phyloP scores from a whole-genome alignment of 768 basidiomycete genomes.

The Rhodosporidiobolus sp. region DNA sequence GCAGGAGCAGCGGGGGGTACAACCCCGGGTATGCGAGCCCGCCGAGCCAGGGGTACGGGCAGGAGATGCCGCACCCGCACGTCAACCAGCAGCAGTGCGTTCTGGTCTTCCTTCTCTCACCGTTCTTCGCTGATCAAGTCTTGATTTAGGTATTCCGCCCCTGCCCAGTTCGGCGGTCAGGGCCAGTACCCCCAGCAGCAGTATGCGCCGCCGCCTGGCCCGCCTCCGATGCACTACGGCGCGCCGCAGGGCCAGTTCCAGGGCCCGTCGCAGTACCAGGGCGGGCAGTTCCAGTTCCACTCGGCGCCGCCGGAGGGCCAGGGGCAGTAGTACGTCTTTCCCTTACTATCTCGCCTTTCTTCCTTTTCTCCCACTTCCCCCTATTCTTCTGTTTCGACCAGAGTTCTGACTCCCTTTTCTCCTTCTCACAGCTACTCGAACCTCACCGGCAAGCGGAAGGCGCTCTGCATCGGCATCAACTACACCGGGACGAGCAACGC shows the following conservation, averaged over 20 bases:
- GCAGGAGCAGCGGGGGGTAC: not conserved
- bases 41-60: not conserved
- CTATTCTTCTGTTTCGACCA: too few relatives aligned
- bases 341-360: too few relatives aligned
- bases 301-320: conserved; percentile 23
- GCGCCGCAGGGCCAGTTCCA: conserved; percentile 10
- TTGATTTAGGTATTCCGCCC: conserved; percentile 22
- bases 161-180: conserved; percentile 8
- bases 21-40: not conserved
- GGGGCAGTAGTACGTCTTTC: too few relatives aligned
- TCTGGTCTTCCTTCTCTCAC: not conserved
- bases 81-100: conserved; percentile 26
- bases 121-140: not conserved
- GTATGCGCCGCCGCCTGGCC: conserved; percentile 7
- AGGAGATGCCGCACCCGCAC: conserved; percentile 30
- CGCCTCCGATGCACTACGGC: conserved; percentile 38
- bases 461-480: conserved; percentile 78
- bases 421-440: too few relatives aligned
- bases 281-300: conserved; percentile 40
- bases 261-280: conserved; percentile 39
- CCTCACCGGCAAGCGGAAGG: conserved; percentile 72
- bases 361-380: too few relatives aligned
- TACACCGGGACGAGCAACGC: conserved; percentile 68
- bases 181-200: conserved; percentile 24
- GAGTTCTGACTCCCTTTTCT: too few relatives aligned